Conservation (phyloP, 148 eudicot genomes). For the Chenopodium quinoa region DNA sequence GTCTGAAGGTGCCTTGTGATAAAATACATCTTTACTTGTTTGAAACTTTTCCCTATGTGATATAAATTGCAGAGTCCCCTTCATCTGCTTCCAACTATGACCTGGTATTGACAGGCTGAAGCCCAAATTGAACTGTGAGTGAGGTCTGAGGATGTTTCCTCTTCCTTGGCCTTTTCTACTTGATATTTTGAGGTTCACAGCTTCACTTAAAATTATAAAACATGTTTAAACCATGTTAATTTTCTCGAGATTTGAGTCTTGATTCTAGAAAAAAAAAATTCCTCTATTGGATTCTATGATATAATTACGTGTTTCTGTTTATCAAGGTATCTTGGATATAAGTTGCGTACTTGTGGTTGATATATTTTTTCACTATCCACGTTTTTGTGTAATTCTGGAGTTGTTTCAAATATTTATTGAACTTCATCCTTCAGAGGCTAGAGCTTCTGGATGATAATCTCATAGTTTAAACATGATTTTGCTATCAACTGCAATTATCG, state of each 20-base stretch:
- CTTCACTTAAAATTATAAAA: neutral
- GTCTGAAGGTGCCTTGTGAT: slow-evolving; percentile 15
- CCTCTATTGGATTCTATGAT: neutral
- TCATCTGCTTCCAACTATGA: slow-evolving; percentile 38
- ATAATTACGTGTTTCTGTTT: neutral
- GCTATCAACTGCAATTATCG: neutral
- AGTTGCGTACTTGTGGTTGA: neutral
- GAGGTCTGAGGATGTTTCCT: slow-evolving; percentile 26
- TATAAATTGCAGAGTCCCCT: slow-evolving; percentile 38
- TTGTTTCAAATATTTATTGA: neutral
- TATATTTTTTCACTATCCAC: neutral
- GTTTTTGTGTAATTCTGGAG: neutral
- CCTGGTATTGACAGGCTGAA: slow-evolving; percentile 37
- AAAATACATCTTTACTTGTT: slow-evolving; percentile 8
- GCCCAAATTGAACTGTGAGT: slow-evolving; percentile 31
- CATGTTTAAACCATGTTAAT: neutral
- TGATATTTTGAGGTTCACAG: neutral
- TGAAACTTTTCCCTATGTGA: slow-evolving; percentile 25
- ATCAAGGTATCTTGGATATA: neutral
- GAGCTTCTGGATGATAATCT: neutral
- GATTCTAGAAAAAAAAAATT: neutral
- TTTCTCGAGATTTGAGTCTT: neutral
- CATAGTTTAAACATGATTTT: neutral
- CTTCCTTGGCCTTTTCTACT: neutral
- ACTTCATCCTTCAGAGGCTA: neutral